Base-by-base conservation (phyloP, 202 grass and related monocot species). In the Eragrostis tef region DNA sequence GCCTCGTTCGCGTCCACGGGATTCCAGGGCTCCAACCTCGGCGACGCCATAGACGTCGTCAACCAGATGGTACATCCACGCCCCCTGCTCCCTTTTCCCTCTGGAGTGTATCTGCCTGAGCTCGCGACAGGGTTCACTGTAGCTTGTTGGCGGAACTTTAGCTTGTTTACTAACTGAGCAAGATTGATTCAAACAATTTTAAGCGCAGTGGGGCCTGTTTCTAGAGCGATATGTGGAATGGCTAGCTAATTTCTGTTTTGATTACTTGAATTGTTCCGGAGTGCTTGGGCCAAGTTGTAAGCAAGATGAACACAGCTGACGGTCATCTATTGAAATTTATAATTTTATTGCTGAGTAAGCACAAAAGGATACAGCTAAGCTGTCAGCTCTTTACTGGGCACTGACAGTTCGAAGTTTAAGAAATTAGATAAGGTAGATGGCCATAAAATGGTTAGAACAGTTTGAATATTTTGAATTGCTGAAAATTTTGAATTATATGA, bases 11-110 rank as follows among this genome's bases (percentile, higher is more conserved):
- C 81, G 8, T 58, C 64, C 42, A 92, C 91, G 25, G 92, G 94
- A 1, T 97, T 97, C 81, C 94, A 97, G 79, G 91, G 91, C 17
- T 89, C 91, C 75, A 90, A 94, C 71, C 92, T 97, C 13, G 91
- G 89, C 3, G 89, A 91, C 81, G 94, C 91, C 70, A 82, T 94
- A 12, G 70, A 80, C 27, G 46, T 89, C 52, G 92, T 97, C 74
- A 92, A 92, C 50, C 89, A 97, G 77, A 97, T 97, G 91, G 94
- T 97, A 82, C 27, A 4, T 31, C 14, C 11, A 6, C 12, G 36
- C 19, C 6, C 51, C 29, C 39, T 0, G 15, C 42, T 39, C 50
- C 14, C 11, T 58, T 11, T 48, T 15, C 4, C 49, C 22, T n/a
- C 6, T 4, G 1, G 6, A 3, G 31, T 14, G 12, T 60, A 26